Percentiles rank a stretch among this genome's conserved stretches.
Evolutionary conservation across 805 yeast species (phyloP).

Genomic region (Candida berthetii): DNA sequence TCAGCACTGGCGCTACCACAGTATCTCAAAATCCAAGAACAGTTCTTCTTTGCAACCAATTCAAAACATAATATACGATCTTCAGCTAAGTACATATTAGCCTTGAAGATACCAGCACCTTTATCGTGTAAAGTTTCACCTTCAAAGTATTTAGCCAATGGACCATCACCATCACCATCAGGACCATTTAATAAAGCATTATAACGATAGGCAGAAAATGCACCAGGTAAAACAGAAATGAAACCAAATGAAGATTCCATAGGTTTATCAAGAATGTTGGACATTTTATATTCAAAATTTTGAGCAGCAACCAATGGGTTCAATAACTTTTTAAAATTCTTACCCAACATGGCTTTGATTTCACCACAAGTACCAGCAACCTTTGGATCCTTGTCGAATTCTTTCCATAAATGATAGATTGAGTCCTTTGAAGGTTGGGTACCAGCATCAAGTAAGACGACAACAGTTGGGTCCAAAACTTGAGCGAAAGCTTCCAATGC

Average conservation of each 20-base stretch:
- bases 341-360: slow-evolving; percentile 80
- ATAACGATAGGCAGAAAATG: slow-evolving; percentile 90
- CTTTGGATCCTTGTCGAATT: slow-evolving; percentile 65
- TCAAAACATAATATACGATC: slow-evolving; percentile 95
- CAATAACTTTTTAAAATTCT: slow-evolving; percentile 41
- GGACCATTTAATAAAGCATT: slow-evolving; percentile 63
- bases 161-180: slow-evolving; percentile 65
- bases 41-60: slow-evolving; percentile 74
- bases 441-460: slow-evolving; percentile 88
- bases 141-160: slow-evolving; percentile 83
- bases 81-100: slow-evolving; percentile 96
- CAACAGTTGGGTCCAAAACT: slow-evolving; percentile 72
- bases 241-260: slow-evolving; percentile 94
- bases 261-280: slow-evolving; percentile 92
- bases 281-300: slow-evolving; percentile 93
- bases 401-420: slow-evolving; percentile 83
- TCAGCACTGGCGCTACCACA: slow-evolving; percentile 87
- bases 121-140: slow-evolving; percentile 76
- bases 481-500: slow-evolving; percentile 91
- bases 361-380: slow-evolving; percentile 99
- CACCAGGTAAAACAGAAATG: slow-evolving; percentile 93
- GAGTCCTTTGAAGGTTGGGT: slow-evolving; percentile 85
- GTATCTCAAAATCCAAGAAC: slow-evolving; percentile 75
- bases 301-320: slow-evolving; percentile 96
- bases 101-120: slow-evolving; percentile 78